Percentiles rank a stretch among this genome's conserved stretches.
Conservation (phyloP, 2,329 filamentous ascomycete genomes). For the Pyrenophora graminea region DNA sequence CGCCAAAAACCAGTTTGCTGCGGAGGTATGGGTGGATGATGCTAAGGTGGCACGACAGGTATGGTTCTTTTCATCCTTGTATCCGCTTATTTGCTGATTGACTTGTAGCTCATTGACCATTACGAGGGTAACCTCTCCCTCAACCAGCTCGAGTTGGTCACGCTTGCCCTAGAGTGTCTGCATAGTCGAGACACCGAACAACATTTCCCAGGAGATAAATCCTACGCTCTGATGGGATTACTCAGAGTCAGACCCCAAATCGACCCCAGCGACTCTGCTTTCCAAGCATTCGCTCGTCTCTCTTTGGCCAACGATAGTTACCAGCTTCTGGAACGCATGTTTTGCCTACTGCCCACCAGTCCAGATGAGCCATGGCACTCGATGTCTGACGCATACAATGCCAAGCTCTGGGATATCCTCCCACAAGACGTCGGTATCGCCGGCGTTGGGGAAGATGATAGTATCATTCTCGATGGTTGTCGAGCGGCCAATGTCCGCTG, state of each 20-base stretch:
- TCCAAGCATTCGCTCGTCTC: constrained; percentile 55
- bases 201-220: constrained; percentile 48
- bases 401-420: constrained; percentile 53
- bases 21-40: constrained; percentile 48
- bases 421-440: constrained; percentile 48
- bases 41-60: constrained; percentile 40
- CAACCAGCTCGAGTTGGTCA: constrained; percentile 49
- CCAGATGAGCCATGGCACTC: constrained; percentile 47
- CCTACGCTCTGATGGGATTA: constrained; percentile 55
- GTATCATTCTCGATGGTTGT: constrained; percentile 51
- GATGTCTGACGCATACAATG: constrained; percentile 49
- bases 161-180: constrained; percentile 49
- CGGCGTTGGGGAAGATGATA: constrained; percentile 49
- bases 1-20: constrained; percentile 49
- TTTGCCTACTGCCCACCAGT: constrained; percentile 48
- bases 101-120: constrained; percentile 51
- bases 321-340: constrained; percentile 51
- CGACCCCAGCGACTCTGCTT: constrained; percentile 47
- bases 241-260: constrained; percentile 48
- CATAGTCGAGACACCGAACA: constrained; percentile 44
- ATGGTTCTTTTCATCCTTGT: not conserved
- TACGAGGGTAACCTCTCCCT: constrained; percentile 51
- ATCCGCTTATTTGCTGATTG: not conserved
- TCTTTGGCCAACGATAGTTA: constrained; percentile 54
- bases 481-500: constrained; percentile 51